Evolutionary conservation across 805 yeast species (phyloP).

Genomic region (Wilhelminamyces savonicus): DNA sequence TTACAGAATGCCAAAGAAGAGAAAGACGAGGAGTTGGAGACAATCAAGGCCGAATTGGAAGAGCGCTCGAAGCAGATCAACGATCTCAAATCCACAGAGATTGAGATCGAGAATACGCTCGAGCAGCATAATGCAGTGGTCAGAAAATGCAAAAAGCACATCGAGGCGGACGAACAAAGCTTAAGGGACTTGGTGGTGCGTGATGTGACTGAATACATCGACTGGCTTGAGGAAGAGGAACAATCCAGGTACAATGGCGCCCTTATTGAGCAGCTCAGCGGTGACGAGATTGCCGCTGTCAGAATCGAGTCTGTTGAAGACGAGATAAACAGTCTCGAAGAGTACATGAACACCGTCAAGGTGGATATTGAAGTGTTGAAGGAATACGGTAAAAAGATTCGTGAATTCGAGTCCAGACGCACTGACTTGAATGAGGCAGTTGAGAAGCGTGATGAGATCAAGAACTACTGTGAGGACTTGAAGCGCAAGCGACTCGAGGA

Average conservation of each 20-base stretch:
- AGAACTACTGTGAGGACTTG: conserved; percentile 57
- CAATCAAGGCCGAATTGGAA: conserved; percentile 17
- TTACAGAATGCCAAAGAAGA: conserved; percentile 35
- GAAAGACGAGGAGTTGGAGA: conserved; percentile 33
- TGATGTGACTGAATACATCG: conserved; percentile 45
- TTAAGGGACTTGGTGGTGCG: conserved; percentile 43
- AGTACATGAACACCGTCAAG: conserved; percentile 46
- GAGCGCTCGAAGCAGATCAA: conserved; percentile 43
- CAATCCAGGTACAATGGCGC: conserved; percentile 27
- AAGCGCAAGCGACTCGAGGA: conserved; percentile 74
- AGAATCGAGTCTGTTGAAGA: conserved; percentile 43
- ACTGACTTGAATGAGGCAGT: conserved; percentile 66
- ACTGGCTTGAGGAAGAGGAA: conserved; percentile 43
- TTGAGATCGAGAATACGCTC: conserved; percentile 58
- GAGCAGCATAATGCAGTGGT: conserved; percentile 46
- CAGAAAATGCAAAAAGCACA: conserved; percentile 32
- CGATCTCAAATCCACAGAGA: conserved; percentile 55
- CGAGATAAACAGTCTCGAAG: conserved; percentile 51
- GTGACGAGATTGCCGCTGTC: conserved; percentile 44
- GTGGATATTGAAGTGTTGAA: conserved; percentile 70
- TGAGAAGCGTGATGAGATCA: conserved; percentile 54
- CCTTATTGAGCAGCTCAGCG: conserved; percentile 37
- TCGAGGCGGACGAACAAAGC: conserved; percentile 30
- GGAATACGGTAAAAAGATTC: conserved; percentile 65
- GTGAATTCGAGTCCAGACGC: conserved; percentile 60